A percentile compares a stretch with the other conserved stretches of the same genome.
Conservation (phyloP, 169 alveolate species). For the Condylostoma magnum region DNA sequence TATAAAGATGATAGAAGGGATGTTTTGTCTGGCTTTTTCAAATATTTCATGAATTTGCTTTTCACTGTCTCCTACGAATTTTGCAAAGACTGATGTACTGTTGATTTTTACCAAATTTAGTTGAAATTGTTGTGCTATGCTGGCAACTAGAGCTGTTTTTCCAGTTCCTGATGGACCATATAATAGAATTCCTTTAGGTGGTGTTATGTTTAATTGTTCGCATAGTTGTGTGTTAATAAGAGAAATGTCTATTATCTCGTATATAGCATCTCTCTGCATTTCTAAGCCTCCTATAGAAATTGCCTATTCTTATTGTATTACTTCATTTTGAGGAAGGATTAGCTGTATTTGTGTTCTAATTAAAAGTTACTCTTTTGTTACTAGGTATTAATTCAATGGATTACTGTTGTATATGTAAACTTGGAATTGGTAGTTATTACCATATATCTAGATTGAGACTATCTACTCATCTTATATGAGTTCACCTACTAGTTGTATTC, state of each 20-base stretch:
- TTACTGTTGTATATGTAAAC: not conserved
- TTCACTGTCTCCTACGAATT: conserved; percentile 80
- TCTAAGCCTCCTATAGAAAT: conserved; percentile 22
- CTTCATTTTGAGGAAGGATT: not conserved
- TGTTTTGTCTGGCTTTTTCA: conserved; percentile 23
- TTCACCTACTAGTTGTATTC: not conserved
- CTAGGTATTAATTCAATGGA: not conserved
- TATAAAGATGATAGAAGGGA: conserved; percentile 77
- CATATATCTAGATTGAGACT: not conserved
- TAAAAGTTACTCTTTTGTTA: not conserved
- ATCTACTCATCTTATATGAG: not conserved
- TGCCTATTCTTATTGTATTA: no score
- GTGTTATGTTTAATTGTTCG: conserved; percentile 83
- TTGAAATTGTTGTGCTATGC: conserved; percentile 82
- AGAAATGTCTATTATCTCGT: not conserved
- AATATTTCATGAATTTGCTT: not conserved
- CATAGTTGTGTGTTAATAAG: conserved; percentile 77
- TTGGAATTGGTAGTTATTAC: not conserved
- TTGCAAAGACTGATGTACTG: conserved; percentile 90
- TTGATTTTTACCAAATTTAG: conserved; percentile 35
- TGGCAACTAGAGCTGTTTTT: conserved; percentile 94
- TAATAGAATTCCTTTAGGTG: conserved; percentile 93
- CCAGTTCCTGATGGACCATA: conserved; percentile 99
- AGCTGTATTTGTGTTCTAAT: not conserved
- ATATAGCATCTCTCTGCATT: not conserved